These are phyloP conservation scores for Hypholoma fasciculare DNA, from an alignment of 768 basidiomycete genomes.

Conservation along the genomic window DNA sequence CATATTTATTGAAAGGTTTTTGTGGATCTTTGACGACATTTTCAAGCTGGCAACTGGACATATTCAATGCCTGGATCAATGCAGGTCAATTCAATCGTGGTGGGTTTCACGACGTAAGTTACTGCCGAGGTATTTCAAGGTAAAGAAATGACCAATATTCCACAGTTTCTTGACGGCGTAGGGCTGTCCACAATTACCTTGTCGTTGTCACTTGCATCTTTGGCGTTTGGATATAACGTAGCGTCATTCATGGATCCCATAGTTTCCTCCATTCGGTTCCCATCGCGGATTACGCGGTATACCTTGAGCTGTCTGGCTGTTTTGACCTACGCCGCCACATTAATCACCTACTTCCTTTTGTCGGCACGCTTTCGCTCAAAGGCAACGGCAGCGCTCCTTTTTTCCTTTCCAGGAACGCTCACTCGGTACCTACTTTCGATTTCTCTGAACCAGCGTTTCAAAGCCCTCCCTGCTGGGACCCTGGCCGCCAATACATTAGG, in stretches of 20 bases:
- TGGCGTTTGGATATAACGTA: constrained; percentile 73
- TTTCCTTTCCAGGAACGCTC: constrained; percentile 87
- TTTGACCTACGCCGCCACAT: constrained; percentile 70
- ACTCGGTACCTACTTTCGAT: constrained; percentile 80
- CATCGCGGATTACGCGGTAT: constrained; percentile 46
- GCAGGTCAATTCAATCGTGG: constrained; percentile 49
- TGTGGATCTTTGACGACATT: constrained; percentile 97
- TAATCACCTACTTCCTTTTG: constrained; percentile 78
- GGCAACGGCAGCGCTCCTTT: constrained; percentile 85
- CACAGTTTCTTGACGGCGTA: constrained; percentile 84
- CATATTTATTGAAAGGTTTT: constrained; percentile 59
- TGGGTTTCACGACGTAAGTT: constrained; percentile 72
- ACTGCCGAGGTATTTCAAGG: not conserved
- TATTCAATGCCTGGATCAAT: constrained; percentile 87
- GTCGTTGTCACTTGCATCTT: constrained; percentile 70
- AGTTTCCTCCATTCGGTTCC: constrained; percentile 35
- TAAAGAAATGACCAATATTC: not conserved
- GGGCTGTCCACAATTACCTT: constrained; percentile 81
- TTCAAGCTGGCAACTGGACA: constrained; percentile 90
- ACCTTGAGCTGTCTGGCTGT: constrained; percentile 54
- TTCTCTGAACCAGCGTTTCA: constrained; percentile 63
- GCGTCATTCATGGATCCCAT: constrained; percentile 41
- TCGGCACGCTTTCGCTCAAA: constrained; percentile 68
- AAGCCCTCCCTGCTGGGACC: constrained; percentile 76
- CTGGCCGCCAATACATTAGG: constrained; percentile 74